Conservation (phyloP, 805 yeast species). For the Wickerhamomyces bovis region DNA sequence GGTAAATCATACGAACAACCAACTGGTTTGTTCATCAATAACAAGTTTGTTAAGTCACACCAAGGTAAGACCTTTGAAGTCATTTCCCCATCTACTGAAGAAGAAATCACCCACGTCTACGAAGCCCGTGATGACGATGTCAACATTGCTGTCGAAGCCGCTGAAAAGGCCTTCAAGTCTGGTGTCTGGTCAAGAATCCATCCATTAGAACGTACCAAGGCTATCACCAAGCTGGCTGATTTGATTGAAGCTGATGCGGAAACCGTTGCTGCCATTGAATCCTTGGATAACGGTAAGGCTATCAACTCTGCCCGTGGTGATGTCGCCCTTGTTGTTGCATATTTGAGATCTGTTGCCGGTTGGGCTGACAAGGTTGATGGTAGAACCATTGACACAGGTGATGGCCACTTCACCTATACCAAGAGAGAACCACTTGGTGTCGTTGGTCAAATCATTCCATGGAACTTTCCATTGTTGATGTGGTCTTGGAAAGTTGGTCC, state of each 20-base stretch:
- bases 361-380: conserved; percentile 14
- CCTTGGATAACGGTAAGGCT: conserved; percentile 11
- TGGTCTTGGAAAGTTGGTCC: conserved; percentile 14
- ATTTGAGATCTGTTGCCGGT: conserved; percentile 12
- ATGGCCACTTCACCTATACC: conserved; percentile 8
- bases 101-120: conserved; percentile 8
- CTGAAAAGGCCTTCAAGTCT: conserved; percentile 8
- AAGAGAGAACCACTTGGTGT: conserved; percentile 13
- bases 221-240: conserved; percentile 10
- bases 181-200: conserved; percentile 10
- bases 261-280: conserved; percentile 8
- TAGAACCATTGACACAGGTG: conserved; percentile 10
- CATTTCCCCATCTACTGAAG: conserved; percentile 10
- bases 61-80: conserved; percentile 10
- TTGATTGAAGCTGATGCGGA: conserved; percentile 9
- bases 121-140: conserved; percentile 9
- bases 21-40: conserved; percentile 12
- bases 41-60: conserved; percentile 7
- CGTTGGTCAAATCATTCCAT: conserved; percentile 12
- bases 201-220: conserved; percentile 9
- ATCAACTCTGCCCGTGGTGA: conserved; percentile 12
- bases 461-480: conserved; percentile 13
- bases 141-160: conserved; percentile 10
- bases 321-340: conserved; percentile 8
- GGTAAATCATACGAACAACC: conserved; percentile 11